Conservation (phyloP, 768 basidiomycete genomes). For the Leccinum variicolor region DNA sequence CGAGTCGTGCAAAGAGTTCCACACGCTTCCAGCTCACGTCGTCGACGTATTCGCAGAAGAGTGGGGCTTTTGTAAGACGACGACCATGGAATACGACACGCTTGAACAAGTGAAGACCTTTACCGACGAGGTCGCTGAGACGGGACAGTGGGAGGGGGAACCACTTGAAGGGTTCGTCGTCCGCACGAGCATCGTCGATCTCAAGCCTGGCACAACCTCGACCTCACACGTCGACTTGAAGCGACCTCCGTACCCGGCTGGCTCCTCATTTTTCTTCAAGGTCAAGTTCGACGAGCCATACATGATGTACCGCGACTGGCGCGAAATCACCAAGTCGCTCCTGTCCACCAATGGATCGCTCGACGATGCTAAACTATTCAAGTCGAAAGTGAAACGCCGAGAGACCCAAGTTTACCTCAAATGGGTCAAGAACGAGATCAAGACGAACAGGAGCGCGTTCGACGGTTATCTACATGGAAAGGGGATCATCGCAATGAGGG, state of each 20-base stretch:
- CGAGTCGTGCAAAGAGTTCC: slow-evolving; percentile 58
- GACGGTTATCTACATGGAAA: slow-evolving; percentile 61
- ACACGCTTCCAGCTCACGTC: slow-evolving; percentile 60
- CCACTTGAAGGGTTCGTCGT: slow-evolving; percentile 94
- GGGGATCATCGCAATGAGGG: slow-evolving; percentile 83
- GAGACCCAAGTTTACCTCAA: slow-evolving; percentile 78
- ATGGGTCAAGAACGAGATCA: slow-evolving; percentile 82
- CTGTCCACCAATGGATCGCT: slow-evolving; percentile 39
- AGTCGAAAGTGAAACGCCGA: slow-evolving; percentile 64
- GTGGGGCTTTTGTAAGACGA: slow-evolving; percentile 90
- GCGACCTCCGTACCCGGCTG: slow-evolving; percentile 66
- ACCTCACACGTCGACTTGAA: slow-evolving; percentile 21
- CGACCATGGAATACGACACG: slow-evolving; percentile 49
- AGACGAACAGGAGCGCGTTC: slow-evolving; percentile 56
- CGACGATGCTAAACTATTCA: slow-evolving; percentile 44
- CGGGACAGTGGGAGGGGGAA: slow-evolving; percentile 79
- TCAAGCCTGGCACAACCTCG: slow-evolving; percentile 30
- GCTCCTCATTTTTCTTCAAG: slow-evolving; percentile 96
- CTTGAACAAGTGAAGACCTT: slow-evolving; percentile 70
- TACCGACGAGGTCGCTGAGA: slow-evolving; percentile 60
- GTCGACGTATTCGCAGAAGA: slow-evolving; percentile 81
- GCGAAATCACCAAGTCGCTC: slow-evolving; percentile 86
- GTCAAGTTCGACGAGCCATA: slow-evolving; percentile 99
- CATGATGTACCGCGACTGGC: slow-evolving; percentile 97
- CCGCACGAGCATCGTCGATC: slow-evolving; percentile 59